These are phyloP conservation scores for Didymellaceae sp. DNA, from an alignment of 2,329 filamentous ascomycete species.

Conservation along the genomic window DNA sequence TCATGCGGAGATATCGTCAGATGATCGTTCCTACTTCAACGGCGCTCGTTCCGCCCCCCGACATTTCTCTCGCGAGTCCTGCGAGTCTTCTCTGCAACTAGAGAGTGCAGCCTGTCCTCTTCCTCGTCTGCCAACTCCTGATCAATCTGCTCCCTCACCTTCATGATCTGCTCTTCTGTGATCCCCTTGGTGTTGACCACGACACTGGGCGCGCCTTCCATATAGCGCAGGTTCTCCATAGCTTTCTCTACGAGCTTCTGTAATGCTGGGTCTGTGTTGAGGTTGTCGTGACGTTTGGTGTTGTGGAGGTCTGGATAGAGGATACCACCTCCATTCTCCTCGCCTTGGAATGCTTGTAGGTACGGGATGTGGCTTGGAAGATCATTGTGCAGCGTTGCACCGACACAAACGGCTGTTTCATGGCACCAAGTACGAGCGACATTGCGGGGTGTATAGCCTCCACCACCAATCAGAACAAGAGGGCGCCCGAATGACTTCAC, in stretches of 20 bases:
- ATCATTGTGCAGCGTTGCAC: constrained; percentile 71
- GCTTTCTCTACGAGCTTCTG: constrained; percentile 78
- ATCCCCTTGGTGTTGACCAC: constrained; percentile 79
- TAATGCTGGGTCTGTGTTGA: constrained; percentile 78
- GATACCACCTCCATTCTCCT: constrained; percentile 71
- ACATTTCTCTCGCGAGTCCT: constrained; percentile 53
- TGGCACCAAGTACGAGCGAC: constrained; percentile 97
- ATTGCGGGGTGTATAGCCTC: constrained; percentile 95
- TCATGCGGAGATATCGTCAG: neutral
- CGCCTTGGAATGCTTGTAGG: constrained; percentile 80
- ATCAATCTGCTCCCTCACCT: constrained; percentile 72
- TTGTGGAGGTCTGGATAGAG: constrained; percentile 90
- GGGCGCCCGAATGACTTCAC: constrained; percentile 83
- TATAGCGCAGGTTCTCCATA: constrained; percentile 83
- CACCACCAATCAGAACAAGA: constrained; percentile 88
- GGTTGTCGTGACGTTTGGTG: constrained; percentile 73
- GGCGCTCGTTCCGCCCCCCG: constrained; percentile 53
- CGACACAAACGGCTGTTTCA: constrained; percentile 90
- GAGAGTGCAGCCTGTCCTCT: constrained; percentile 62
- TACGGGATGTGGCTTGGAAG: constrained; percentile 85
- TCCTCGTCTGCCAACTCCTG: constrained; percentile 69
- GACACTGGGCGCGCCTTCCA: constrained; percentile 78
- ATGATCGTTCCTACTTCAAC: constrained; percentile 10
- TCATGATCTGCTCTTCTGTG: constrained; percentile 67
- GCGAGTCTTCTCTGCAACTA: constrained; percentile 59